Base-by-base conservation (phyloP, 2,329 filamentous ascomycete genomes). In the Botrytis sinoallii region DNA sequence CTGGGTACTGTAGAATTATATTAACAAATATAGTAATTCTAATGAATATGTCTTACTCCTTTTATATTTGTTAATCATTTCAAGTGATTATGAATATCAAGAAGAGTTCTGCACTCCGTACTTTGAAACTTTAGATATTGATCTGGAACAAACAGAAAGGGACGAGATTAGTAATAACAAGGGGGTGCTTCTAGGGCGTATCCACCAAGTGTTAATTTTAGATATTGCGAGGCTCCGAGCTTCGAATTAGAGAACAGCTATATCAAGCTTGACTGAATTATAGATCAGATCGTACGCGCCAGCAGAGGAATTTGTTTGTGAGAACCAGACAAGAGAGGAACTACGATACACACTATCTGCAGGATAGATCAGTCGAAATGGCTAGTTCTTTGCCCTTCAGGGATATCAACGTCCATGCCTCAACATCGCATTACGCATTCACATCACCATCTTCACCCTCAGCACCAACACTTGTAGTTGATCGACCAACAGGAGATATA, bases 391-490 rank as follows among this genome's bases (percentile, higher is more conserved):
- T 91, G 73, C 96, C 95, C 35, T 99, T 95, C 84, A 90, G 95
- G 82, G 96, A 99, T 86, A 97, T 98, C 86, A 99, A 98, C 83
- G 90, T 99, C 83, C 94, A 97, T 84, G 93, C 94, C 77, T 94
- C 95, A 70, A 88, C 93, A 79, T 93, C 95, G 79, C 92, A 96
- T 82, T 99, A 99, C 86, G 93, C 94, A 79, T 99, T 99, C 84
- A 95, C 93, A 57, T 99, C 96, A 42, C 96, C 96, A 42, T 98
- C 96, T 0, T 95, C 94, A 5, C 94, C 95, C 75, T 90, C 95
- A 83, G 92, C 95, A 42, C 94, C 93, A 22, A 93, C 94, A 16
- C 87, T 99, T 70, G 90, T 97, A 22, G 89, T 99, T 77, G 96
- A 98, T 81, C 90, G 96, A 71, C 96, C 96, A 16, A 96, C 94